Percentiles rank a stretch among this genome's conserved stretches.
phyloP scores from a whole-genome alignment of 2,329 filamentous ascomycete genomes.

The Byssochlamys sp. region DNA sequence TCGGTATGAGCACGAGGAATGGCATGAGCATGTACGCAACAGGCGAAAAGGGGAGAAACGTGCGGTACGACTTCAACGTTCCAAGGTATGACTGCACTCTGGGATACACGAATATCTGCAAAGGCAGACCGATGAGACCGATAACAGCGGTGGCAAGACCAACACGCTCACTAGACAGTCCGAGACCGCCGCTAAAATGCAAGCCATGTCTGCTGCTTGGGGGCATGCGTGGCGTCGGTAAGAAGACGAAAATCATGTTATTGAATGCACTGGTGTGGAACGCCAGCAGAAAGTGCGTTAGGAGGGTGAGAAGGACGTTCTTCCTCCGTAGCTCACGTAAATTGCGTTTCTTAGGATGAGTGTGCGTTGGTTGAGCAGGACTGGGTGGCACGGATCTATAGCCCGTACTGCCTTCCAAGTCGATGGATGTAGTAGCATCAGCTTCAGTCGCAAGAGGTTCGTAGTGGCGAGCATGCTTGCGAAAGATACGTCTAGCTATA shows the following conservation, averaged over 20 bases:
- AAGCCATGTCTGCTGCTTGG: conserved; percentile 30
- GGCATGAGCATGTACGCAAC: conserved; percentile 60
- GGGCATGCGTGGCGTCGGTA: conserved; percentile 58
- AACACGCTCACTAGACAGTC: conserved; percentile 60
- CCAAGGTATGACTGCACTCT: conserved; percentile 56
- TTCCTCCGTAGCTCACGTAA: conserved; percentile 45
- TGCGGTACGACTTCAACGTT: conserved; percentile 57
- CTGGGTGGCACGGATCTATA: conserved; percentile 17
- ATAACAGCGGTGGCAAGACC: conserved; percentile 71
- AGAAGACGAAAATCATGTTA: conserved; percentile 65
- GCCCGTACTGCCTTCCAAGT: conserved; percentile 16
- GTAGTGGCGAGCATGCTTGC: conserved; percentile 21
- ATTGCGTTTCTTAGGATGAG: conserved; percentile 34
- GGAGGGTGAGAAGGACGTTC: conserved; percentile 48
- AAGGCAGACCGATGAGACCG: conserved; percentile 62
- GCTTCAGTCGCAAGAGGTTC: conserved; percentile 20
- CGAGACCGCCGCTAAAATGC: conserved; percentile 64
- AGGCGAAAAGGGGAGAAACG: conserved; percentile 62
- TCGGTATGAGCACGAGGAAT: conserved; percentile 60
- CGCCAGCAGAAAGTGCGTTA: conserved; percentile 59
- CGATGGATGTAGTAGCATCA: conserved; percentile 21
- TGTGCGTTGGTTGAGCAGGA: conserved; percentile 11
- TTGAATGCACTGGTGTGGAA: conserved; percentile 70
- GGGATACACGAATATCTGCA: conserved; percentile 66
- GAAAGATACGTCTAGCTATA: conserved; percentile 20